Conservation (phyloP, 106 monocot genomes). For the Vanilla planifolia region DNA sequence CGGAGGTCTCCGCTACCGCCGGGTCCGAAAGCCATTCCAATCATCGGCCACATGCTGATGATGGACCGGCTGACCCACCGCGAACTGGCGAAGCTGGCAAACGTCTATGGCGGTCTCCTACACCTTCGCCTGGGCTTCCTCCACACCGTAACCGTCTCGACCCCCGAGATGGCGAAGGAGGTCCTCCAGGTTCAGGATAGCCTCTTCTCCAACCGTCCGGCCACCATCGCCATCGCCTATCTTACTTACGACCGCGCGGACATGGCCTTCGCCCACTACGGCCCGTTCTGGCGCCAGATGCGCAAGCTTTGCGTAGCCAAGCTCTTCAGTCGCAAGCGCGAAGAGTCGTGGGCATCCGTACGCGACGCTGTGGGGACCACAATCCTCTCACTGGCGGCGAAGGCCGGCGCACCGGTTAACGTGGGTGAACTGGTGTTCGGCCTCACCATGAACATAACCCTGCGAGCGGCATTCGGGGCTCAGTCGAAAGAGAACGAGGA, state of each 20-base stretch:
- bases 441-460: conserved; percentile 75
- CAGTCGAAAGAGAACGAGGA: conserved; percentile 29
- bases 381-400: conserved; percentile 11
- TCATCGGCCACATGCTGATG: conserved; percentile 84
- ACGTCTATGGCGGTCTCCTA: conserved; percentile 55
- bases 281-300: conserved; percentile 99
- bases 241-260: conserved; percentile 88
- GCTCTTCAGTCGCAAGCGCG: conserved; percentile 90
- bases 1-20: conserved; percentile 59
- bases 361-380: conserved; percentile 59
- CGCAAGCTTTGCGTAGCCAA: conserved; percentile 87
- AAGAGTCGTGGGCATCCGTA: conserved; percentile 82
- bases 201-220: conserved; percentile 82
- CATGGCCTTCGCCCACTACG: conserved; percentile 98
- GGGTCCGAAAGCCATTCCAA: conserved; percentile 48
- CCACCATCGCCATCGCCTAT: conserved; percentile 67
- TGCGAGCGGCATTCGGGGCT: conserved; percentile 74
- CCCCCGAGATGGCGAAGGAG: conserved; percentile 71
- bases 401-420: conserved; percentile 28
- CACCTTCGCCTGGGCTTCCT: conserved; percentile 73
- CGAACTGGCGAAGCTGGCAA: conserved; percentile 62
- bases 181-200: conserved; percentile 82
- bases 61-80: conserved; percentile 97
- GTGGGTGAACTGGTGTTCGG: conserved; percentile 67
- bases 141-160: conserved; percentile 70